Conservation (phyloP, 495 filamentous ascomycete species). For the Aspergillus incahuasiensis region DNA sequence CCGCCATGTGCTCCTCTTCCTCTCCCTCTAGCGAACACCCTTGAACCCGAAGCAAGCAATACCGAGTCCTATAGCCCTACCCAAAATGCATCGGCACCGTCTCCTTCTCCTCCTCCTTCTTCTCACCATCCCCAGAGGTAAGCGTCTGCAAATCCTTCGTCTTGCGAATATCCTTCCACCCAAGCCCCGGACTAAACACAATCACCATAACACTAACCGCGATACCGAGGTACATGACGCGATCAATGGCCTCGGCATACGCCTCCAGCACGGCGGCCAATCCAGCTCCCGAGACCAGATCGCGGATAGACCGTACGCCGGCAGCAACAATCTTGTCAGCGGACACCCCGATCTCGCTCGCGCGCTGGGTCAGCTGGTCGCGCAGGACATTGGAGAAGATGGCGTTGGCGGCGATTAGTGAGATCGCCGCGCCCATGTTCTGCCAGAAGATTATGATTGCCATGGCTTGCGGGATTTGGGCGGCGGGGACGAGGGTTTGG, state of each 20-base stretch:
- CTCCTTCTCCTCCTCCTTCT: background rate
- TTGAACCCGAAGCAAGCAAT: no score
- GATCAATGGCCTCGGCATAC: slow-evolving; percentile 43
- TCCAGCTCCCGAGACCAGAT: slow-evolving; percentile 39
- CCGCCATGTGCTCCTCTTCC: no score
- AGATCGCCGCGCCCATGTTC: slow-evolving; percentile 5
- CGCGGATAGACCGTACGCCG: slow-evolving; percentile 1
- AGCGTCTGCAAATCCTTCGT: background rate
- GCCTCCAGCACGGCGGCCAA: slow-evolving; percentile 51
- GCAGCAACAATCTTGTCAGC: slow-evolving; percentile 3
- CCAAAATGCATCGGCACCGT: background rate
- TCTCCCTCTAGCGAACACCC: no score
- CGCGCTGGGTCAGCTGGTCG: slow-evolving; percentile 15
- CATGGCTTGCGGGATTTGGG: slow-evolving; percentile 41
- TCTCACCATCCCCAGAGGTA: background rate
- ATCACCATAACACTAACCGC: background rate
- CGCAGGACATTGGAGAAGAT: slow-evolving; percentile 2
- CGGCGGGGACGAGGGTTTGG: slow-evolving; percentile 42
- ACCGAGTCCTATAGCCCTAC: no score
- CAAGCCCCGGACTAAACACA: slow-evolving; percentile 3
- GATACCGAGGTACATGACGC: slow-evolving; percentile 8
- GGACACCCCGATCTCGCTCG: slow-evolving; percentile 16
- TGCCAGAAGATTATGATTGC: slow-evolving; percentile 17
- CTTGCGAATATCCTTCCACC: slow-evolving; percentile 14
- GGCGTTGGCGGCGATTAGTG: slow-evolving; percentile 1